phyloP scores from a whole-genome alignment of 2,329 filamentous ascomycete species.

The Cladosporium sp. region DNA sequence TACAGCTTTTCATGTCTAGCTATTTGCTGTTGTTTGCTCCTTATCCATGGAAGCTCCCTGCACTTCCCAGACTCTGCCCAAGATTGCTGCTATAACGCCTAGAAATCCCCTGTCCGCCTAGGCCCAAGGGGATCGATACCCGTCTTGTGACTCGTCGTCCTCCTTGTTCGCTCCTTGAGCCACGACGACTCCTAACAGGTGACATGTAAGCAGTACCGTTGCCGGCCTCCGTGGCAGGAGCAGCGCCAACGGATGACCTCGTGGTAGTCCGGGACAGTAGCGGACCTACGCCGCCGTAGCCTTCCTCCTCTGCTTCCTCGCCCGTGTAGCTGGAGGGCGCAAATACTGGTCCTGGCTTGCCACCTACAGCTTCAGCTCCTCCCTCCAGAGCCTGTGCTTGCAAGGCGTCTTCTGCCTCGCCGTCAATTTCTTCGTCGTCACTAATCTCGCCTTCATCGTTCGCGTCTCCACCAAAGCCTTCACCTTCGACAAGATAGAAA shows the following conservation, averaged over 20 bases:
- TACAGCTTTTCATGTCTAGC: no score
- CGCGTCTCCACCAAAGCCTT: conserved; percentile 54
- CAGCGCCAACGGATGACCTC: conserved; percentile 22
- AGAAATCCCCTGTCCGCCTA: conserved; percentile 40
- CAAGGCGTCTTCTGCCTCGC: conserved; percentile 19
- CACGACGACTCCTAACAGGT: conserved; percentile 20
- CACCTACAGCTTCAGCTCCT: conserved; percentile 20
- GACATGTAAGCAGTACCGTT: conserved; percentile 14
- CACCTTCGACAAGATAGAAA: conserved; percentile 69
- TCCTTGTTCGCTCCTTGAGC: conserved; percentile 21
- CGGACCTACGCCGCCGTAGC: conserved; percentile 35
- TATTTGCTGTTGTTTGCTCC: no score
- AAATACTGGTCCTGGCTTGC: conserved; percentile 17
- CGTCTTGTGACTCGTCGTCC: conserved; percentile 30
- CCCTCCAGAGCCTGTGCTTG: conserved; percentile 19
- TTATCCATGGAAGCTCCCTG: conserved; percentile 21
- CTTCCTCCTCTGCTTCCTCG: conserved; percentile 31
- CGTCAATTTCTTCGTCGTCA: conserved; percentile 30
- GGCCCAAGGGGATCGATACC: conserved; percentile 43
- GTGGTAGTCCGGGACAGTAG: conserved; percentile 33
- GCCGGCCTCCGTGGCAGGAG: conserved; percentile 20
- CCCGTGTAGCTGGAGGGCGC: conserved; percentile 1
- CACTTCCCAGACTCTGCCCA: conserved; percentile 34
- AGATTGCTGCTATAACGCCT: conserved; percentile 44
- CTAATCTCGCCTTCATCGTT: conserved; percentile 30